A percentile compares a stretch with the other conserved stretches of the same genome.
phyloP scores from a whole-genome alignment of 164 flowering plant species.

The Buxus sempervirens region DNA sequence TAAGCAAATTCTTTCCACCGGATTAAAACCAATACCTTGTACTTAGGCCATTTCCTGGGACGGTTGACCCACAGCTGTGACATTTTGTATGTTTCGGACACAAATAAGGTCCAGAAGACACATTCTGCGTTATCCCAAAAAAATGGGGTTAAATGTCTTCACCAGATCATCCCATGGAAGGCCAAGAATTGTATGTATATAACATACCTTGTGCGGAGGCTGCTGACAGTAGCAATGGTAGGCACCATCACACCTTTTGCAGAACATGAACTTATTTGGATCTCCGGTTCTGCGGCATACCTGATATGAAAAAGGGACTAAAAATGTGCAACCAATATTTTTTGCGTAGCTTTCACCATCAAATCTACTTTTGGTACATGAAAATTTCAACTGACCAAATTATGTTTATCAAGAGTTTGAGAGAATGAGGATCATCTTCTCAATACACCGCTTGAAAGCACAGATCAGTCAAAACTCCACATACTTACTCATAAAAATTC shows the following conservation, averaged over 20 bases:
- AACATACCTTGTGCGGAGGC: constrained; percentile 90
- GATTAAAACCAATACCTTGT: constrained; percentile 51
- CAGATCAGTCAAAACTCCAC: too few species aligned
- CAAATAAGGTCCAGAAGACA: constrained; percentile 80
- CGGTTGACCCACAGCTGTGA: constrained; percentile 93
- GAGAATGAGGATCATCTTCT: neutral
- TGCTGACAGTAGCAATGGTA: constrained; percentile 97
- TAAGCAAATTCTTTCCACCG: neutral
- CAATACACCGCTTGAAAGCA: too few species aligned
- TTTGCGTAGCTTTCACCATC: neutral
- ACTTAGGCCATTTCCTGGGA: constrained; percentile 94
- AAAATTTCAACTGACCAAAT: neutral
- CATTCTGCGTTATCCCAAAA: constrained; percentile 54
- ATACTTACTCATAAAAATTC: neutral
- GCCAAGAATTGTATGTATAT: constrained; percentile 1
- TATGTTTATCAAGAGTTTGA: neutral
- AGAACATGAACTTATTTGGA: constrained; percentile 88
- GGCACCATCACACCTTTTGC: constrained; percentile 97
- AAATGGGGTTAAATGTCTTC: neutral
- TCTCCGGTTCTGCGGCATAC: constrained; percentile 90
- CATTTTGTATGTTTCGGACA: constrained; percentile 95
- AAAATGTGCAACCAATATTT: neutral
- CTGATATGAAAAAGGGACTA: constrained; percentile 29
- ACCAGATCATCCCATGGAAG: constrained; percentile 8
- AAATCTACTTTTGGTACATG: neutral